Conservation (phyloP, 306 rosid species). For the Cicer bijugum region DNA sequence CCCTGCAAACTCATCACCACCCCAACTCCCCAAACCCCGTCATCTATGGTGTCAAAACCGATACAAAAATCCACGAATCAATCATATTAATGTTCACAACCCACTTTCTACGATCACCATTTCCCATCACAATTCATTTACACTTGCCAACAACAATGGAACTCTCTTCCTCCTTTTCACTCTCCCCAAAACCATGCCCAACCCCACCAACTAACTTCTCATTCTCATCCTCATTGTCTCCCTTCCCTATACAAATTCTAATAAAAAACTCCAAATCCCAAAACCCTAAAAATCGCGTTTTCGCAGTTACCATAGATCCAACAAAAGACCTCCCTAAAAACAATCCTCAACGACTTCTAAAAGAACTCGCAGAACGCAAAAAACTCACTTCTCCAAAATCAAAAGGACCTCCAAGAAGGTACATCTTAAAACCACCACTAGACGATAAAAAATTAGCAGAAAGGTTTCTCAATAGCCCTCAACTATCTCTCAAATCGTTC, state of each 20-base stretch:
- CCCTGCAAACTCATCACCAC: conserved; percentile 45
- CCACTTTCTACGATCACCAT: conserved; percentile 12
- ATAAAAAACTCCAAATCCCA: conserved; percentile 41
- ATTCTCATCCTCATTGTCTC: conserved; percentile 62
- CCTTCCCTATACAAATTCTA: conserved; percentile 54
- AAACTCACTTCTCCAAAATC: conserved; percentile 72
- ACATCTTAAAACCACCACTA: conserved; percentile 77
- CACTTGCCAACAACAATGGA: conserved; percentile 57
- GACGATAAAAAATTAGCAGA: conserved; percentile 80
- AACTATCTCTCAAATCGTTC: conserved; percentile 76
- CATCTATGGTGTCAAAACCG: conserved; percentile 38
- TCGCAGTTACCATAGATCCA: conserved; percentile 74
- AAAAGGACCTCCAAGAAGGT: conserved; percentile 70
- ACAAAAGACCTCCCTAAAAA: conserved; percentile 66
- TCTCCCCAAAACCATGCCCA: conserved; percentile 51
- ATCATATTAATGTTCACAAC: conserved; percentile 22
- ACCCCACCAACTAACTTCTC: conserved; percentile 51
- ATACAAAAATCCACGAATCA: conserved; percentile 9
- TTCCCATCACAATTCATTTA: background rate
- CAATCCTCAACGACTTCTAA: conserved; percentile 89
- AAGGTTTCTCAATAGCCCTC: conserved; percentile 89
- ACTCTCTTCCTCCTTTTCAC: conserved; percentile 68
- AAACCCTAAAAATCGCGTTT: conserved; percentile 47
- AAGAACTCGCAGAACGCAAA: conserved; percentile 88
- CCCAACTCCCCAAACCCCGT: conserved; percentile 38